A percentile compares a stretch with the other conserved stretches of the same genome.
Evolutionary conservation across 495 filamentous ascomycete genomes (phyloP).

Genomic region (Mytilinidion resinicola): DNA sequence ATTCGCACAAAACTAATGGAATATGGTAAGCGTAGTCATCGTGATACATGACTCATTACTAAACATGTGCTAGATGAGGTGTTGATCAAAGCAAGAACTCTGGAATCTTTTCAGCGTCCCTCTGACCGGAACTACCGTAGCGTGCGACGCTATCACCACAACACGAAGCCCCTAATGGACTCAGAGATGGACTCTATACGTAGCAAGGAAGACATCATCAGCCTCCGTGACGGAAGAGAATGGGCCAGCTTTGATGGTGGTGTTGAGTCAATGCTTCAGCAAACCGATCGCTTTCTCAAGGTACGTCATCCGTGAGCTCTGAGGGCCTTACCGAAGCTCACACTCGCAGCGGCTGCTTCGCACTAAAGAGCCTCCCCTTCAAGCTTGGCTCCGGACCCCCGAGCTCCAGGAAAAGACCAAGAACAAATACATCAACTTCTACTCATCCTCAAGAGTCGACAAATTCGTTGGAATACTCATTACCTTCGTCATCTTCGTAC

Average conservation of each 20-base stretch:
- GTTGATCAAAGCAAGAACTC: slow-evolving; percentile 33
- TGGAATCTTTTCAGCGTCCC: slow-evolving; percentile 34
- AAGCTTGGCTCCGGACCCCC: slow-evolving; percentile 29
- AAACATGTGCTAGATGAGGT: slow-evolving; percentile 34
- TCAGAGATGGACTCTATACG: slow-evolving; percentile 34
- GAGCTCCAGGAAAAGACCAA: slow-evolving; percentile 35
- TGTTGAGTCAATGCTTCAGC: slow-evolving; percentile 32
- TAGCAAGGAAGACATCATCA: slow-evolving; percentile 40
- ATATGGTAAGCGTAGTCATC: slow-evolving; percentile 3
- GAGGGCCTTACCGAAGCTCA: no score
- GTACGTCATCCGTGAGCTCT: slow-evolving; percentile 19
- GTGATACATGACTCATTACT: slow-evolving; percentile 21
- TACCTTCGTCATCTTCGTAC: slow-evolving; percentile 30
- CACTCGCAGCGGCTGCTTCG: not conserved
- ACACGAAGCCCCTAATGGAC: slow-evolving; percentile 28
- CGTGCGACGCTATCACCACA: slow-evolving; percentile 35
- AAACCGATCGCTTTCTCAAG: slow-evolving; percentile 19
- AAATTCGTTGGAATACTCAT: slow-evolving; percentile 31
- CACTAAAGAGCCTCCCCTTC: not conserved
- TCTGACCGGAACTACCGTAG: slow-evolving; percentile 36
- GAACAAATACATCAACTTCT: slow-evolving; percentile 36
- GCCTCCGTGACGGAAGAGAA: slow-evolving; percentile 37
- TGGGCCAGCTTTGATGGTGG: slow-evolving; percentile 37
- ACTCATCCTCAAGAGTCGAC: slow-evolving; percentile 33
- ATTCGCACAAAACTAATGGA: slow-evolving; percentile 28